Percentiles rank a stretch among this genome's conserved stretches.
These are phyloP conservation scores for Leishmania tropica DNA, from an alignment of 208 protist species.

Conservation along the genomic window DNA sequence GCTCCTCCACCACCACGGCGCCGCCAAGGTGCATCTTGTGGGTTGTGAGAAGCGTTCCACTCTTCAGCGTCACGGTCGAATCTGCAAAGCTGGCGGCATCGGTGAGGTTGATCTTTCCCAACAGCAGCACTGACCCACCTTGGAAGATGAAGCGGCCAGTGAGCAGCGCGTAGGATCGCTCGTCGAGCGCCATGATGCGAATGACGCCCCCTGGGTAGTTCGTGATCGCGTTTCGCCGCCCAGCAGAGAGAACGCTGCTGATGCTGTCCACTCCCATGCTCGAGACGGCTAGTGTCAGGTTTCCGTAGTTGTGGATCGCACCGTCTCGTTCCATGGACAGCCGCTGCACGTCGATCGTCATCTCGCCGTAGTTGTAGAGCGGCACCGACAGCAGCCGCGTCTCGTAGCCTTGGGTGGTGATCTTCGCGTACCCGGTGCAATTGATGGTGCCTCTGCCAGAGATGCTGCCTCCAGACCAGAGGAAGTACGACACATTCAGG, in stretches of 20 bases:
- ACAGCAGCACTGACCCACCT: conserved; percentile 53
- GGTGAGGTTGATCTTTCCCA: conserved; percentile 57
- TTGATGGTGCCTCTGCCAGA: conserved; percentile 72
- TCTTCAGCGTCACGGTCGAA: conserved; percentile 38
- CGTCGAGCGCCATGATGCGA: conserved; percentile 61
- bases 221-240: conserved; percentile 55
- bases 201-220: conserved; percentile 58
- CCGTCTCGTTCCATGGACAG: conserved; percentile 61
- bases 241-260: conserved; percentile 57
- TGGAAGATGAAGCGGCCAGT: conserved; percentile 56
- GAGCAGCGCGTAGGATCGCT: conserved; percentile 50
- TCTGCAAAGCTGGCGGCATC: conserved; percentile 42
- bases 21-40: conserved; percentile 50
- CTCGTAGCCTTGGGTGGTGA: conserved; percentile 72
- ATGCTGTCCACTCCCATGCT: conserved; percentile 64
- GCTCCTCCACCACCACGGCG: conserved; percentile 40
- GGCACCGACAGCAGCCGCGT: conserved; percentile 58
- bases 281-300: conserved; percentile 64
- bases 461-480: conserved; percentile 80
- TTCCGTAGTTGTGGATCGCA: conserved; percentile 79
- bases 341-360: conserved; percentile 81
- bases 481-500: conserved; percentile 77
- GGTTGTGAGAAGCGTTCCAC: conserved; percentile 34
- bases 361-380: conserved; percentile 79
- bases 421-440: conserved; percentile 55